phyloP scores from a whole-genome alignment of 768 basidiomycete species.

The Termitomyces sp. region DNA sequence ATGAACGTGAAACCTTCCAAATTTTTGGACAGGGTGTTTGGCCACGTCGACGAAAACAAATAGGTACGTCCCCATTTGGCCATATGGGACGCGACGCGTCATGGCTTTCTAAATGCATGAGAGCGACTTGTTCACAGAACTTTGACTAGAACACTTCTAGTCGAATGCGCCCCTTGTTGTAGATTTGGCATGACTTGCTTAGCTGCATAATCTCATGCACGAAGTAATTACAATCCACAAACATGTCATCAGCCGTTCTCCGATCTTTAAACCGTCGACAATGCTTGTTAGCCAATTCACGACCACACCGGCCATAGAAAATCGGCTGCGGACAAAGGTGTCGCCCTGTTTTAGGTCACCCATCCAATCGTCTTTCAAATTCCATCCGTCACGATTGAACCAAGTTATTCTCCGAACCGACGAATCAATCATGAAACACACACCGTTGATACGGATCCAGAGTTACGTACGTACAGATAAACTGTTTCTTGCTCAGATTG shows the following conservation, averaged over 20 bases:
- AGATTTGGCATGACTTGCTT: not conserved
- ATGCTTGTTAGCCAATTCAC: not conserved
- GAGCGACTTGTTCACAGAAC: not conserved
- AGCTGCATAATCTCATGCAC: not conserved
- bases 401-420: no score
- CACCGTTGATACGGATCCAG: no score
- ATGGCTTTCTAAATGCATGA: no score
- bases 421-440: no score
- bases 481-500: no score
- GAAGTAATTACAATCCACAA: no score
- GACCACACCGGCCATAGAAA: not conserved
- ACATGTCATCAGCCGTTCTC: no score
- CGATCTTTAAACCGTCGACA: not conserved
- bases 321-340: no score
- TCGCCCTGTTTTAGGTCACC: no score
- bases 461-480: no score
- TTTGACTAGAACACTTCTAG: not conserved
- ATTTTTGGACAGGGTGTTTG: conserved; percentile 12
- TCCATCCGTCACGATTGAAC: no score
- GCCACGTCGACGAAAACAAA: conserved; percentile 3
- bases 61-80: not conserved
- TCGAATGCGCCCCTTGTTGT: not conserved
- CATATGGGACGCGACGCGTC: not conserved
- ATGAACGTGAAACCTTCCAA: conserved; percentile 4
- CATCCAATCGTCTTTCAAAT: no score